A percentile compares a stretch with the other conserved stretches of the same genome.
Conservation (phyloP, 169 alveolate species). For the Cryptosporidium tyzzeri region DNA sequence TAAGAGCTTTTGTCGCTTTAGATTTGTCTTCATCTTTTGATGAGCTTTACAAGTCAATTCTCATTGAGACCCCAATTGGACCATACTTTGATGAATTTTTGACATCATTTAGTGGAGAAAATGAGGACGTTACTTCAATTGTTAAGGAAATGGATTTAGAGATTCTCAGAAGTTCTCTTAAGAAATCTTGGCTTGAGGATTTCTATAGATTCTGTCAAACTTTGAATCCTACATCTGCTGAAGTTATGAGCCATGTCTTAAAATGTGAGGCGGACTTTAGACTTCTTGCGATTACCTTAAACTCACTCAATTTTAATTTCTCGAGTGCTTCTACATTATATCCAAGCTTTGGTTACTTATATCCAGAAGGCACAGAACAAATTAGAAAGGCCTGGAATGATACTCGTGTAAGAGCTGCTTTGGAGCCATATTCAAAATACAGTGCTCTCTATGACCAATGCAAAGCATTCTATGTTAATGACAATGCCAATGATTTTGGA, state of each 20-base stretch:
- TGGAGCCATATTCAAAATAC: constrained; percentile 89
- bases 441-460: constrained; percentile 89
- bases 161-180: constrained; percentile 91
- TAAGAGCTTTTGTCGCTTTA: constrained; percentile 93
- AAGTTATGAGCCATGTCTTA: constrained; percentile 92
- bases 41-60: constrained; percentile 94
- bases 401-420: constrained; percentile 90
- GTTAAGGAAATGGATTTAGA: constrained; percentile 83
- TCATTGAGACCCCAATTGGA: constrained; percentile 98
- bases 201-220: constrained; percentile 91
- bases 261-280: constrained; percentile 90
- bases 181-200: constrained; percentile 96
- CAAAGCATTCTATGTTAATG: constrained; percentile 82
- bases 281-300: constrained; percentile 85
- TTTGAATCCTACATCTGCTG: constrained; percentile 90
- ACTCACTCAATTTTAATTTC: constrained; percentile 81
- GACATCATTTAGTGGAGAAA: constrained; percentile 71
- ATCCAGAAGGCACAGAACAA: constrained; percentile 92
- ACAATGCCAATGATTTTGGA: constrained; percentile 52
- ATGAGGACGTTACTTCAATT: constrained; percentile 75
- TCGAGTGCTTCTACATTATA: constrained; percentile 89
- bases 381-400: constrained; percentile 91
- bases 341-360: constrained; percentile 91
- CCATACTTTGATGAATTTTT: constrained; percentile 78
- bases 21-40: constrained; percentile 95